Evolutionary conservation across 176 grass and related monocot genomes (phyloP), one percentile per base, ranked within the genome.

Genomic region (Carex parvula): DNA sequence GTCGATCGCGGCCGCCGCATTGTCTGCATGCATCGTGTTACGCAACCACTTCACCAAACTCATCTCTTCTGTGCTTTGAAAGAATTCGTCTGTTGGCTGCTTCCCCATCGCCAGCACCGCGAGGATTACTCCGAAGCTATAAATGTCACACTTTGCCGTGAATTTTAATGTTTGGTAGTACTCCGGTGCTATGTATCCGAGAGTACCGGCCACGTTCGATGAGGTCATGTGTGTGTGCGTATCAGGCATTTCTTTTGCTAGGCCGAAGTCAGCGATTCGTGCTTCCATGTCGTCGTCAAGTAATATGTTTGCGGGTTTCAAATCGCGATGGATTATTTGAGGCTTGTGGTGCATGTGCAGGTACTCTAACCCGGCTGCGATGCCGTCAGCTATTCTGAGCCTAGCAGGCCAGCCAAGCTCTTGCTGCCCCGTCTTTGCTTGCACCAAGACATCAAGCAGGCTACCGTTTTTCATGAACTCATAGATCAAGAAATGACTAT

Each of bases 391-490:
- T 46, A 98, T 88, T 0, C 79, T 89, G 3, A 89, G 89, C 6
- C 96, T 44, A 13, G 79, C 79, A 5, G 89, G 83, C 96, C 96
- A 98, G 8, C 57, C 30, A 4, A 98, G 88, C 26, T 3, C 18
- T 8, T 56, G 14, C 3, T 5, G 39, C 22, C 22, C 74, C 3
- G 39, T 3, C 13, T n/a, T 44, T 8, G 3, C 57, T 17, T 30
- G 1, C 56, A 57, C 86, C 41, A 98, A 87, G 5, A 85, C 83
- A 17, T 85, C 72, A 74, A 86, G 89, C 24, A 95, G 87, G 88
- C 93, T 93, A 33, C 96, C 96, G 22, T 92, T 89, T 39, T 85
- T 91, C 96, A 98, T 98, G 89, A 82, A 98, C 84, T 98, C 93
- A 86, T 98, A 95, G 1, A 98, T 79, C 13, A 95, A 91, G 86